These are phyloP conservation scores for Pezicula neosporulosa DNA, from an alignment of 2,329 filamentous ascomycete genomes.

Conservation along the genomic window DNA sequence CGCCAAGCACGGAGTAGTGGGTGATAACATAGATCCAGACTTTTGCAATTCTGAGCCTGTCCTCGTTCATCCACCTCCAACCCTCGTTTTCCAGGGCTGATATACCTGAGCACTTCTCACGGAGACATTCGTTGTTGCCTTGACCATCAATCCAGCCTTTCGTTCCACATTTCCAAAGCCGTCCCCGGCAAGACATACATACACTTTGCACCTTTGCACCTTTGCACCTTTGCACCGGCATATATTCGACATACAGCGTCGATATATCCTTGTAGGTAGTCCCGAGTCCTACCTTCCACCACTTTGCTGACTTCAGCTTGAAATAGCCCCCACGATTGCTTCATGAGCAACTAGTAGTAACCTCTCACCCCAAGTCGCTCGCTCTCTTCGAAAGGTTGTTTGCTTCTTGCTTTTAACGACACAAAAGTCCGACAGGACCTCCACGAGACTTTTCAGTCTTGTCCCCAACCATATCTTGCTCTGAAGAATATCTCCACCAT, in stretches of 20 bases:
- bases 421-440: not conserved
- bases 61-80: not conserved
- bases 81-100: not conserved
- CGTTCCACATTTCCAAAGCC: not conserved
- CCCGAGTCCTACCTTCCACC: too few relatives aligned
- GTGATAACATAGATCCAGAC: not conserved
- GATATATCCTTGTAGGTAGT: not conserved
- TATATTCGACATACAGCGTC: not conserved
- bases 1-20: too few relatives aligned
- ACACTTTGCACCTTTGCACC: too few relatives aligned
- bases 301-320: too few relatives aligned
- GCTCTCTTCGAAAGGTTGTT: conserved; percentile 13
- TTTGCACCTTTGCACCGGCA: too few relatives aligned
- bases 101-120: not conserved
- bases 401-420: not conserved
- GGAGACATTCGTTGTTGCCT: not conserved
- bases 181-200: not conserved
- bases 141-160: not conserved
- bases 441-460: conserved; percentile 16
- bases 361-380: conserved; percentile 21
- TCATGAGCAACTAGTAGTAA: conserved; percentile 16
- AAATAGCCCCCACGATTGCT: not conserved
- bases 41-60: not conserved
- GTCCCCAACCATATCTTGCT: conserved; percentile 7
- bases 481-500: conserved; percentile 35